Percentiles rank a stretch among this genome's conserved stretches.
Conservation (phyloP, 768 basidiomycete species). For the Leccinellum luteum region DNA sequence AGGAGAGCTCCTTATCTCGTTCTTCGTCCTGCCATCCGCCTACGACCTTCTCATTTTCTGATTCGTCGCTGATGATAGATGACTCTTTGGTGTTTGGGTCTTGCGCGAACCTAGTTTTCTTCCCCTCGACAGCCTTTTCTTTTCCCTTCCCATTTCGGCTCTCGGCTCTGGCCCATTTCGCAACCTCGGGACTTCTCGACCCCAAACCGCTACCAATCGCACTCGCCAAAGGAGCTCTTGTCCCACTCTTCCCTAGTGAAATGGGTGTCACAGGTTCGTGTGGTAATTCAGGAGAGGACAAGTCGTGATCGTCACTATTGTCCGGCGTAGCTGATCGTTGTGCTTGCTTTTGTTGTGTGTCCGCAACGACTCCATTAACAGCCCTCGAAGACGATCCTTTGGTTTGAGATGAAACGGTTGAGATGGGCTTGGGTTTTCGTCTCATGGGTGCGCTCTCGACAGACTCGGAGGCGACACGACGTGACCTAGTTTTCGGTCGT, state of each 20-base stretch:
- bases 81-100: slow-evolving; percentile 25
- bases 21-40: slow-evolving; percentile 20
- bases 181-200: slow-evolving; percentile 53
- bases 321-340: slow-evolving; percentile 18
- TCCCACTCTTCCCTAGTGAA: slow-evolving; percentile 22
- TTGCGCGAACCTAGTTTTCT: slow-evolving; percentile 47
- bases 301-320: slow-evolving; percentile 12
- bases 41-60: slow-evolving; percentile 1
- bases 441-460: slow-evolving; percentile 2
- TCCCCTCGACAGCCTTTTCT: slow-evolving; percentile 27
- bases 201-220: slow-evolving; percentile 17
- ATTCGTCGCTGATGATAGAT: slow-evolving; percentile 15
- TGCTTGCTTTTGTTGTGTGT: slow-evolving; percentile 2
- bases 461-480: slow-evolving; percentile 23
- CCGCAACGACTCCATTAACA: neutral
- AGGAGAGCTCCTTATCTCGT: slow-evolving; percentile 37
- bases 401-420: neutral
- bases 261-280: slow-evolving; percentile 33
- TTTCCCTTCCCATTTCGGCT: slow-evolving; percentile 30
- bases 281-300: slow-evolving; percentile 33
- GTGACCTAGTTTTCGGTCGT: slow-evolving; percentile 2
- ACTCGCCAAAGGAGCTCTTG: slow-evolving; percentile 8
- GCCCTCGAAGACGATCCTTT: slow-evolving; percentile 10
- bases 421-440: slow-evolving; percentile 3
- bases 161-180: slow-evolving; percentile 48